Base-by-base conservation (phyloP, 2,329 filamentous ascomycete species). In the Lasiodiplodia citricola region DNA sequence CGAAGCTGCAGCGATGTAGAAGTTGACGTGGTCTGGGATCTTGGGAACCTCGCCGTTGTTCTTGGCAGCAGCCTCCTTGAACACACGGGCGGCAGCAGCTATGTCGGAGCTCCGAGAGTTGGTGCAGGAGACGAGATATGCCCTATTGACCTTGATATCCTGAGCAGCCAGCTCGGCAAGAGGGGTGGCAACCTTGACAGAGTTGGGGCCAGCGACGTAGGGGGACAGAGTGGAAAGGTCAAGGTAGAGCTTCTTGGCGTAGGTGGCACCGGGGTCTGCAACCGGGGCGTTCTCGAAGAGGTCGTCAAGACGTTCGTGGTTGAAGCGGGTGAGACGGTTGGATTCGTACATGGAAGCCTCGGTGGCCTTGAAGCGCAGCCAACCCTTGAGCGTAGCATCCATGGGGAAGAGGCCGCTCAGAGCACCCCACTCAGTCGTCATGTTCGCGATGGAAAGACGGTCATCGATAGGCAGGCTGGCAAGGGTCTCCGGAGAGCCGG, bases 1-100 rank as follows among this genome's bases (percentile, higher is more conserved):
- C 0, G 94, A 97, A 0, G 95, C 95, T 0, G 95, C 94, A 0
- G 94, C 92, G 71, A 98, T 92, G 80, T 97, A 97, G 76, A 97
- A 90, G 68, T 94, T 86, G 51, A 97, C 94, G 35, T 91, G 88
- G 0, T 87, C 83, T 0, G 92, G 90, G 69, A 97, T 86, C 81
- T 91, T 93, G 23, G 92, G 86, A 6, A 88, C 81, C 67, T 86
- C 83, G 16, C 89, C 91, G 28, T 83, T 84, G 67, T 88, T 87
- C 57, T 83, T 72, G 16, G 78, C 83, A 0, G 91, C 88, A 1
- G 92, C 93, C 50, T 95, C 91, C 68, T 88, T 89, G 85, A 98
- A 97, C 2, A 98, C 94, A 56, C 87, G 87, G 0, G 94, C 94
- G 1, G 95, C 95, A 0, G 91, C 90, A 0, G 89, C 89, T 16